Base-by-base conservation (phyloP, 2,329 filamentous ascomycete species). In the Ophiostoma pallidulum region DNA sequence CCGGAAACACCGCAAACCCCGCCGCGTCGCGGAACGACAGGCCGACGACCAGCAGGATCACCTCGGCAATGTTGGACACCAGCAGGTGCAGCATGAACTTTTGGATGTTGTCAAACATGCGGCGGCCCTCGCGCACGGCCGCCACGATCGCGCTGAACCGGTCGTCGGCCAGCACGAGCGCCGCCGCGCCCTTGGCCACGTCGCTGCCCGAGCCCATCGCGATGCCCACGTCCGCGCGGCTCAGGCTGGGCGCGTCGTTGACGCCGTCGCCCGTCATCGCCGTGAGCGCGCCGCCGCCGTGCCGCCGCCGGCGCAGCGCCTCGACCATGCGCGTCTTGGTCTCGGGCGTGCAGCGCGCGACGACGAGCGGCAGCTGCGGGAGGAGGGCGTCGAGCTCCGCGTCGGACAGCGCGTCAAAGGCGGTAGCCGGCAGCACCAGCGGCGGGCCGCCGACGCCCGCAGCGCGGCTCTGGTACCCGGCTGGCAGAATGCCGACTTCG, bases 261-360 rank as follows among this genome's bases (percentile, higher is more conserved):
- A 92, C 87, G 40, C 87, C 87, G 57, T 94, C 87, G 50, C 87
- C 87, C 16, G 86, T 92, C 86, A 94, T 92, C 50, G 86, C 86
- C 63, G 83, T 86, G 63, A 85, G 91, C 18, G 77, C 75, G 19
- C 77, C 74, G 35, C 87, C n/a, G n/a, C n/a, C n/a, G n/a, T n/a
- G n/a, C n/a, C n/a, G n/a, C n/a, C n/a, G 82, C 14, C 88, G 79
- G 54, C 90, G 85, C 14, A 94, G 75, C 6, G 88, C 87, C 56
- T 90, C 86, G 44, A 94, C 90, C 87, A 94, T 94, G 50, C 86
- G 81, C 4, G 88, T 87, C 66, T 94, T 94, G 33, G 88, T 94
- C 50, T 85, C 79, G 0, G 89, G 88, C 1, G 86, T 84, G 60
- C 87, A 94, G 32, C 88, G 82, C 32, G 88, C 87, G 51, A 94